Conservation (phyloP, 805 yeast genomes). For the Hanseniaspora occidentalis region DNA sequence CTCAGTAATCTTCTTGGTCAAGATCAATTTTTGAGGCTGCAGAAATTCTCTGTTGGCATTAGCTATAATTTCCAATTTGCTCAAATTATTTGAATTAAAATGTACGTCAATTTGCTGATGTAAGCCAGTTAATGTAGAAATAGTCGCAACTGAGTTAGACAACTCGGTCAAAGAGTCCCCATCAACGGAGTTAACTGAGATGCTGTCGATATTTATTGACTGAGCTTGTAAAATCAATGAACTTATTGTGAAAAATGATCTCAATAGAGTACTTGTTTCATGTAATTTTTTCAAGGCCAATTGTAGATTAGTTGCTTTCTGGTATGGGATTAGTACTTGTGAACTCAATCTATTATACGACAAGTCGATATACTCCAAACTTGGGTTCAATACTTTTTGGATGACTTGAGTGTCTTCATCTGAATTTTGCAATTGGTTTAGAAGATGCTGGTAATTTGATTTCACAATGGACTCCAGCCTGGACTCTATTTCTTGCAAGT, state of each 20-base stretch:
- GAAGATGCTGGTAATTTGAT: slow-evolving; percentile 11
- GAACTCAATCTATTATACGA: slow-evolving; percentile 21
- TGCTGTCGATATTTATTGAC: background rate
- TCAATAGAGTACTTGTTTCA: slow-evolving; percentile 20
- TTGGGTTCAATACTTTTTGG: slow-evolving; percentile 12
- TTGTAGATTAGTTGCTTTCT: slow-evolving; percentile 19
- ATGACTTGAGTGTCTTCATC: slow-evolving; percentile 11
- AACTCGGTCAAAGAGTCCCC: background rate
- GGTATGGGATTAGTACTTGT: slow-evolving; percentile 20
- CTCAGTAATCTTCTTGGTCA: background rate
- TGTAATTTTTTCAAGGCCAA: slow-evolving; percentile 21
- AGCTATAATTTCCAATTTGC: background rate
- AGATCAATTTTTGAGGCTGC: background rate
- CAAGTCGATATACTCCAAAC: slow-evolving; percentile 18
- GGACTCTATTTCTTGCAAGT: slow-evolving; percentile 17
- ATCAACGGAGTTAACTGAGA: background rate
- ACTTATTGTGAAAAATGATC: slow-evolving; percentile 19
- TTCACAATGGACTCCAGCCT: slow-evolving; percentile 14
- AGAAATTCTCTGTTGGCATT: background rate
- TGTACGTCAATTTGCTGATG: background rate
- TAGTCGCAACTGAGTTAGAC: background rate
- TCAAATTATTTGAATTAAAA: background rate
- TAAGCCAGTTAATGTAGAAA: background rate
- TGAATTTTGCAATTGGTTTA: slow-evolving; percentile 13
- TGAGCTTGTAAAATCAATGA: slow-evolving; percentile 15